A percentile compares a stretch with the other conserved stretches of the same genome.
These are phyloP conservation scores for Ilyonectria destructans DNA, from an alignment of 2,329 filamentous ascomycete genomes.

Conservation along the genomic window DNA sequence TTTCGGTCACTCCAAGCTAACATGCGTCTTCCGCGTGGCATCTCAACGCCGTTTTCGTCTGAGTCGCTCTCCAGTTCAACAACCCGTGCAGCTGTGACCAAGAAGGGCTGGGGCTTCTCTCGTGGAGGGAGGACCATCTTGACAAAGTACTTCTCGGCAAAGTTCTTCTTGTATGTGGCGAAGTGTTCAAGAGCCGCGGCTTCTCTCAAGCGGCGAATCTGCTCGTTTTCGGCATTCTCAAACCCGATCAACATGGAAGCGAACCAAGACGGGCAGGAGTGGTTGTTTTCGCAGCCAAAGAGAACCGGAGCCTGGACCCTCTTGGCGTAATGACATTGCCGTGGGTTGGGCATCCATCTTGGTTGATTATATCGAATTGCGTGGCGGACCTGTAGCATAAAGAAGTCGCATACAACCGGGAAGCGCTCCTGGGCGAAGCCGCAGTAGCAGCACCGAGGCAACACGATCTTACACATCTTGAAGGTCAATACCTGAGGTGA, in stretches of 20 bases:
- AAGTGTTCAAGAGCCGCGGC: slow-evolving; percentile 23
- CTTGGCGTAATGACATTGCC: background rate
- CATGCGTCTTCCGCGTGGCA: background rate
- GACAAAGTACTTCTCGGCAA: slow-evolving; percentile 28
- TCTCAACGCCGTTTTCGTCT: background rate
- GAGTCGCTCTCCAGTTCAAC: background rate
- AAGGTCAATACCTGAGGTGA: background rate
- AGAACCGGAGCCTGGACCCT: slow-evolving; percentile 11
- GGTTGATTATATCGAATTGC: background rate
- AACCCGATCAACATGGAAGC: background rate
- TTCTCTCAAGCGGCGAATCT: background rate
- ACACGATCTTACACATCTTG: slow-evolving; percentile 18
- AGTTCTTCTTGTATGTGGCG: slow-evolving; percentile 25
- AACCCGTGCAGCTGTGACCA: background rate
- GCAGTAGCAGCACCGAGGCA: slow-evolving; percentile 15
- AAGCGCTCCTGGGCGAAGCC: background rate
- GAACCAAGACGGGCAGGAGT: slow-evolving; percentile 38
- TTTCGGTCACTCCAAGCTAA: background rate
- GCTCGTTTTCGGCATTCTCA: slow-evolving; percentile 7
- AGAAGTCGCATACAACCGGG: slow-evolving; percentile 1
- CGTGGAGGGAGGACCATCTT: background rate
- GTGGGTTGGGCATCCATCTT: background rate
- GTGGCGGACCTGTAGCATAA: background rate
- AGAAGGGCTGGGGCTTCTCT: slow-evolving; percentile 6
- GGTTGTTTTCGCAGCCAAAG: slow-evolving; percentile 31